These are phyloP conservation scores for Botryotinia globosa DNA, from an alignment of 2,329 filamentous ascomycete species.

Conservation along the genomic window DNA sequence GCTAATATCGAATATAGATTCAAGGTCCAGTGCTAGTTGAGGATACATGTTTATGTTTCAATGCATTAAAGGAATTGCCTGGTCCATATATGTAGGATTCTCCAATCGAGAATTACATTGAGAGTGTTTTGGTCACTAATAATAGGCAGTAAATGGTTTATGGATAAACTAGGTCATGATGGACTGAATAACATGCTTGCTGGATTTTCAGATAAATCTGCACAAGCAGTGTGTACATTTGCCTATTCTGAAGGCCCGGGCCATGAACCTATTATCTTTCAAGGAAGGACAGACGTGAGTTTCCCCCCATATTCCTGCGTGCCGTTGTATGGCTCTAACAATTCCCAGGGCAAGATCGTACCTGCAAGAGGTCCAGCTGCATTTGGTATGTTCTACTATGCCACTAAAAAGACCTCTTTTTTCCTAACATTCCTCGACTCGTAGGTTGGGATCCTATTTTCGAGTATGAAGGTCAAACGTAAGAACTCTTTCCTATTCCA, in stretches of 20 bases:
- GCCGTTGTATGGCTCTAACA: constrained; percentile 20
- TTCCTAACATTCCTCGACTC: constrained; percentile 23
- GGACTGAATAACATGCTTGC: constrained; percentile 88
- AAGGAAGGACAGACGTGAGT: constrained; percentile 77
- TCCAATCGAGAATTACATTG: not conserved
- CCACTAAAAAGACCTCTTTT: constrained; percentile 1
- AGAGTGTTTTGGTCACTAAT: not conserved
- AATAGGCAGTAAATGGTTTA: constrained; percentile 80
- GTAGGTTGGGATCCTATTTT: constrained; percentile 97
- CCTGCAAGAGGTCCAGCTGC: constrained; percentile 72
- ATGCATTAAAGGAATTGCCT: constrained; percentile 84
- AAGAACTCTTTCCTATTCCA: constrained; percentile 23
- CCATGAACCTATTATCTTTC: constrained; percentile 80
- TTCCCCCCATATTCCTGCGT: constrained; percentile 3
- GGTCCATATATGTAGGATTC: constrained; percentile 83
- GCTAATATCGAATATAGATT: constrained; percentile 50
- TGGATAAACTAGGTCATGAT: constrained; percentile 75
- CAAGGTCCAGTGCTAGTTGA: constrained; percentile 89
- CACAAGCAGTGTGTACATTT: constrained; percentile 94
- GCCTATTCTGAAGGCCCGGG: constrained; percentile 85
- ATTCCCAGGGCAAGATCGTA: constrained; percentile 70
- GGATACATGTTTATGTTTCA: constrained; percentile 92
- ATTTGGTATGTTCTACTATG: constrained; percentile 64
- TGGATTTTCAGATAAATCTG: constrained; percentile 85
- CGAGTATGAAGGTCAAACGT: constrained; percentile 84